A percentile compares a stretch with the other conserved stretches of the same genome.
These are phyloP conservation scores for Pluteus cervinus DNA, from an alignment of 768 basidiomycete genomes.

Conservation along the genomic window DNA sequence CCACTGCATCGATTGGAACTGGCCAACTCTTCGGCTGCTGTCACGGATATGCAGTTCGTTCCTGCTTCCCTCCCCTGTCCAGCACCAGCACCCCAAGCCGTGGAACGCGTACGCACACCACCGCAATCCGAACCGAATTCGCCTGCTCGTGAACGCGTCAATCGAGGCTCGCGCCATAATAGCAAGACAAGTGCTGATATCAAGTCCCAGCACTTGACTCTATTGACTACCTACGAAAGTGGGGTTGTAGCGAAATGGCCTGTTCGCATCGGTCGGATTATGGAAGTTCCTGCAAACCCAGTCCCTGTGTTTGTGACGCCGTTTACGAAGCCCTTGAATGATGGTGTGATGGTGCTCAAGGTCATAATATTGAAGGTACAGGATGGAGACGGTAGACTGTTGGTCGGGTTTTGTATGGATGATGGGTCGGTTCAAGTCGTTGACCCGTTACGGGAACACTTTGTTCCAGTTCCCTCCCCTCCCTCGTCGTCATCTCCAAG, in stretches of 20 bases:
- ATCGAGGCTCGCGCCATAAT: no score
- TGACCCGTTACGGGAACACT: no score
- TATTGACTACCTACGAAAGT: conserved; percentile 53
- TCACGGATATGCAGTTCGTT: conserved; percentile 50
- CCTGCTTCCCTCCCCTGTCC: conserved; percentile 11
- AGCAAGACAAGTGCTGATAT: no score
- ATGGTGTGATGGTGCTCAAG: no score
- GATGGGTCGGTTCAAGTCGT: conserved; percentile 64
- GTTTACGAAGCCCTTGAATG: no score
- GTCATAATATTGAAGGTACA: no score
- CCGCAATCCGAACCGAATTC: conserved; percentile 26
- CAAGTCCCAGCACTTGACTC: no score
- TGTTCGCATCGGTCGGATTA: conserved; percentile 23
- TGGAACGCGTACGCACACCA: no score
- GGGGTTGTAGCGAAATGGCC: conserved; percentile 54
- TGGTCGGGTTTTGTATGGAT: conserved; percentile 55
- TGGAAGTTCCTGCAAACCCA: conserved; percentile 18
- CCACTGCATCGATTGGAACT: conserved; percentile 35
- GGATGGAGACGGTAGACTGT: conserved; percentile 36
- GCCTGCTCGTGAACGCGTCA: conserved; percentile 20
- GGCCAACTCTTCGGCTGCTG: conserved; percentile 38
- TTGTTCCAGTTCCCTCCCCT: no score
- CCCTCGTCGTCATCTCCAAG: no score
- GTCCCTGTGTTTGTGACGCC: no score
- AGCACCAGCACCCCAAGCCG: conserved; percentile 8